A percentile compares a stretch with the other conserved stretches of the same genome.
These are phyloP conservation scores for Fomitopsis pulvina DNA, from an alignment of 768 basidiomycete species.

Conservation along the genomic window DNA sequence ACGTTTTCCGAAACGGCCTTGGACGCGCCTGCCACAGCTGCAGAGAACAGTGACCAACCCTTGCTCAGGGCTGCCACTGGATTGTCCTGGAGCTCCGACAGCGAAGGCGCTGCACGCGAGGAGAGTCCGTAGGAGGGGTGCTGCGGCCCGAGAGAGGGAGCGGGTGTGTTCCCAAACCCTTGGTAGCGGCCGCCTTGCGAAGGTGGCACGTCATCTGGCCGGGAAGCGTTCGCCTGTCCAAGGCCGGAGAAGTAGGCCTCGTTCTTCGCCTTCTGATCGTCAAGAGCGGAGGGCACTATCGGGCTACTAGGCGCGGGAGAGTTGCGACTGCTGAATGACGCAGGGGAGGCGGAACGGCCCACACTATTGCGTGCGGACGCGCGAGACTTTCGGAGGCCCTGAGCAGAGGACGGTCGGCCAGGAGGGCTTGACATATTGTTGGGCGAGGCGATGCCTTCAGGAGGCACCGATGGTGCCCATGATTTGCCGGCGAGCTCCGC, in stretches of 20 bases:
- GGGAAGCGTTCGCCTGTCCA: slow-evolving; percentile 73
- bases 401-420: slow-evolving; percentile 63
- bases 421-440: slow-evolving; percentile 35
- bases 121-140: slow-evolving; percentile 70
- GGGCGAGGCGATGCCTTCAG: slow-evolving; percentile 35
- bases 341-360: slow-evolving; percentile 46
- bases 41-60: slow-evolving; percentile 94
- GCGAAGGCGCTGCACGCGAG: slow-evolving; percentile 70
- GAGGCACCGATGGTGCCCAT: slow-evolving; percentile 75
- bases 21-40: slow-evolving; percentile 74
- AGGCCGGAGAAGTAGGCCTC: slow-evolving; percentile 82
- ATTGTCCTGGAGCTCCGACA: slow-evolving; percentile 81
- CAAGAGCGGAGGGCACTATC: slow-evolving; percentile 33
- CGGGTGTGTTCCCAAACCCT: slow-evolving; percentile 87
- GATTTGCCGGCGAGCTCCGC: slow-evolving; percentile 64
- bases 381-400: slow-evolving; percentile 85
- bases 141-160: slow-evolving; percentile 42
- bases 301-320: slow-evolving; percentile 26
- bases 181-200: slow-evolving; percentile 91
- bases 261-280: slow-evolving; percentile 71
- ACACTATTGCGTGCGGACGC: slow-evolving; percentile 52
- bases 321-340: slow-evolving; percentile 36
- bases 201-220: slow-evolving; percentile 78
- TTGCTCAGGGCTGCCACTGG: slow-evolving; percentile 83
- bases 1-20: slow-evolving; percentile 79